phyloP scores from a whole-genome alignment of 2,329 filamentous ascomycete genomes.

The Chrysoporthe austroafricana region DNA sequence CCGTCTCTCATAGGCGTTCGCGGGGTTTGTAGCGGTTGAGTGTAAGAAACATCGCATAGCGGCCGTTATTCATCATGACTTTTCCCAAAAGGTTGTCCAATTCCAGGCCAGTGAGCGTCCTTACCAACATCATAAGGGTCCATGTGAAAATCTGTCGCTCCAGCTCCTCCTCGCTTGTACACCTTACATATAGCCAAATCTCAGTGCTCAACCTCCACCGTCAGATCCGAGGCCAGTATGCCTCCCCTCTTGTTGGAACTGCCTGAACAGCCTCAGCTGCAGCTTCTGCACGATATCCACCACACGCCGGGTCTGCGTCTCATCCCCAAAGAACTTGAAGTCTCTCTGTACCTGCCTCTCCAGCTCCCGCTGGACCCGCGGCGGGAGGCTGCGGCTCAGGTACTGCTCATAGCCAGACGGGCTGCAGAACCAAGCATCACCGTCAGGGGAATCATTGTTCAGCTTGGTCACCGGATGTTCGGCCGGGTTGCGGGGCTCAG shows the following conservation, averaged over 20 bases:
- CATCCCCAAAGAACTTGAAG: constrained; percentile 28
- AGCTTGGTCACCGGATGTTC: background rate
- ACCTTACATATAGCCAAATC: background rate
- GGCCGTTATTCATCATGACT: background rate
- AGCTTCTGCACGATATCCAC: constrained; percentile 29
- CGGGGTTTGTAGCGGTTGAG: too few relatives aligned
- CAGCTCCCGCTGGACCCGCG: constrained; percentile 27
- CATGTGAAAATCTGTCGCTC: background rate
- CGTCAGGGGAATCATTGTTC: background rate
- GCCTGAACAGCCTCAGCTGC: constrained; percentile 27
- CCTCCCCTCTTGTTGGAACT: constrained; percentile 17
- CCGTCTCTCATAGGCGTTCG: too few relatives aligned
- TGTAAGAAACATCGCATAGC: background rate
- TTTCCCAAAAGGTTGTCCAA: background rate
- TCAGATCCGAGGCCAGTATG: background rate
- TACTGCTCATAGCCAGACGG: constrained; percentile 28
- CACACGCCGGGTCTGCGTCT: constrained; percentile 23
- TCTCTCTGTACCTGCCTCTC: constrained; percentile 28
- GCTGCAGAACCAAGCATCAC: constrained; percentile 24
- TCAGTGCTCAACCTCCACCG: background rate
- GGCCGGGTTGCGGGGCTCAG: background rate
- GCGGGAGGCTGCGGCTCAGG: constrained; percentile 24
- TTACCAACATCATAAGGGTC: background rate
- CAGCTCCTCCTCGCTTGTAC: background rate
- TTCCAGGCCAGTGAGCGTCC: background rate